phyloP scores from a whole-genome alignment of 1,284 basidiomycete species.

The Ustilago curta region DNA sequence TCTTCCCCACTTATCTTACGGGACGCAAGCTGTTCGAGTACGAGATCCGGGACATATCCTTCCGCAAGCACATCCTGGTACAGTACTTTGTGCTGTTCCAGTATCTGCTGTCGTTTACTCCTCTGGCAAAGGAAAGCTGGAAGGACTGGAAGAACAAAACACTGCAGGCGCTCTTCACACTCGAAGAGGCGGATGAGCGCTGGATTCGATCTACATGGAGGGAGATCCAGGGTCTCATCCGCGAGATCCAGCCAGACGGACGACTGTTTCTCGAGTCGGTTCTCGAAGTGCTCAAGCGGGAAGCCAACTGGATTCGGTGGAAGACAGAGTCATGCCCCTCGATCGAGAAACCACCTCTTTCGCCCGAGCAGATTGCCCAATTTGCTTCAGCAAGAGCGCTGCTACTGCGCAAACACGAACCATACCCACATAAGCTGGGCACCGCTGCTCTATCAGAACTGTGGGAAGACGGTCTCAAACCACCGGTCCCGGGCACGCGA shows the following conservation, averaged over 20 bases:
- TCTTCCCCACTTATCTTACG: slow-evolving; percentile 90
- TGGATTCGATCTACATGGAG: slow-evolving; percentile 64
- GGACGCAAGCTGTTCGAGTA: slow-evolving; percentile 85
- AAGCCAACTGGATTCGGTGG: slow-evolving; percentile 65
- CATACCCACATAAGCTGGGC: slow-evolving; percentile 56
- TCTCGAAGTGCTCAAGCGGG: slow-evolving; percentile 54
- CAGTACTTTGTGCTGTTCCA: slow-evolving; percentile 85
- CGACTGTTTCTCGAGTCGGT: slow-evolving; percentile 55
- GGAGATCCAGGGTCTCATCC: slow-evolving; percentile 54
- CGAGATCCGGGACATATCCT: slow-evolving; percentile 86
- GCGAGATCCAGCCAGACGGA: slow-evolving; percentile 59
- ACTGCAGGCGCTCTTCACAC: slow-evolving; percentile 46
- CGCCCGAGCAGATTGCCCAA: slow-evolving; percentile 38
- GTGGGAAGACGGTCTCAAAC: slow-evolving; percentile 63
- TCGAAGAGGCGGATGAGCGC: slow-evolving; percentile 56
- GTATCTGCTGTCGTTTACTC: slow-evolving; percentile 82
- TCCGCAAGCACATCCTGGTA: slow-evolving; percentile 89
- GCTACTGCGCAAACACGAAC: slow-evolving; percentile 31
- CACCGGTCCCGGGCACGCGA: slow-evolving; percentile 40
- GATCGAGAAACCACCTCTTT: slow-evolving; percentile 56
- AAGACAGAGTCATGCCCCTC: slow-evolving; percentile 63
- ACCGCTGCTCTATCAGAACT: slow-evolving; percentile 64
- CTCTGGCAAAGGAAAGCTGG: slow-evolving; percentile 77
- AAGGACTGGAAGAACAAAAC: slow-evolving; percentile 69
- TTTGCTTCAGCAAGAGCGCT: slow-evolving; percentile 38